Evolutionary conservation across 1,284 basidiomycete species (phyloP), one percentile per base, ranked within the genome.

Genomic region (Anthracocystis walkeri): DNA sequence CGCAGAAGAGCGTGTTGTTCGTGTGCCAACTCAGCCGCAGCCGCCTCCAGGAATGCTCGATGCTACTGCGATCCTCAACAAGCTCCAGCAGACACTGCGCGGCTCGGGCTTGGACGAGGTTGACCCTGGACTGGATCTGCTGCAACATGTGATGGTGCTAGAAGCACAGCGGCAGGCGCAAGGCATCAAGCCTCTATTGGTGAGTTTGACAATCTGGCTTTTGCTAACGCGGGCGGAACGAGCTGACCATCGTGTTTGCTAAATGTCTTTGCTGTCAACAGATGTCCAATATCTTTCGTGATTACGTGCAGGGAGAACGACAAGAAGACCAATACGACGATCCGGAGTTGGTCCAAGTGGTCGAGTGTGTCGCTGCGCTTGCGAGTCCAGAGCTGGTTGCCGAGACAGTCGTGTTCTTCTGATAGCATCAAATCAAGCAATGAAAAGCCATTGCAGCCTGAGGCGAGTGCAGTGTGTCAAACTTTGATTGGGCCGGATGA

Each of bases 11-110:
- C 27, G 21, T 18, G 35, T 21, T 25, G 59, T 66, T 3, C 75
- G 80, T 12, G 42, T 62, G 11, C 65, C 71, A 0, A 77, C 78
- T 31, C 69, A 79, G 6, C 62, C 59, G 0, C 67, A 63, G 0
- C 77, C 82, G 2, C 85, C 85, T 16, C 84, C 84, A 4, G 85
- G 85, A 4, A 85, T 84, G 66, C 75, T 84, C 20, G 75, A 83
- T 57, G 82, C 84, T 3, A 10, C 40, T 0, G 41, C 58, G 0
- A 65, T 85, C 6, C 77, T 82, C 1, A 65, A 73, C 3, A 29
- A 56, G 29, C 58, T 73, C 1, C 23, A 33, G 3, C 12, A 45
- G 18, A 21, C 14, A 8, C 41, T 65, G 33, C 41, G 48, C 20
- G 69, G 69, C 33, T n/a, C 23, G 4, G n/a, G 33, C 7, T 20